A percentile compares a stretch with the other conserved stretches of the same genome.
These are phyloP conservation scores for Sphaerulina vaccinii DNA, from an alignment of 2,329 filamentous ascomycete species.

Conservation along the genomic window DNA sequence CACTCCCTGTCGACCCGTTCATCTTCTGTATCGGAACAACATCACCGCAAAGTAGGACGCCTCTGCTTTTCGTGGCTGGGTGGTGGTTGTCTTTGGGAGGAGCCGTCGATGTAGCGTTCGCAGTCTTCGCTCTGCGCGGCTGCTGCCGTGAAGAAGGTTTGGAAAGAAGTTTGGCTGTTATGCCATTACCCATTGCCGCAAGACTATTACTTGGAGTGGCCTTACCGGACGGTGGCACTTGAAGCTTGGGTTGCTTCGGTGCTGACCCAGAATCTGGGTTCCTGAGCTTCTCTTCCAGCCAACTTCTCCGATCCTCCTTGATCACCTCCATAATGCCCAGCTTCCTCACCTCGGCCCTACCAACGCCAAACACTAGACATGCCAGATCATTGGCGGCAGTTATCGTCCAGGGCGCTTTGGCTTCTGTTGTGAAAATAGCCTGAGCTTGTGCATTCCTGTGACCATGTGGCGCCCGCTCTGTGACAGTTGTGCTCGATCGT, in stretches of 20 bases:
- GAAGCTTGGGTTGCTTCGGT: constrained; percentile 24
- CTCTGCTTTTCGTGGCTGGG: constrained; percentile 72
- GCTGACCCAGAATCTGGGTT: constrained; percentile 53
- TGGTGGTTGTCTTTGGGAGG: constrained; percentile 46
- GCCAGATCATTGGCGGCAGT: constrained; percentile 94
- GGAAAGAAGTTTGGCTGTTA: constrained; percentile 83
- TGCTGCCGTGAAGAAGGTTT: constrained; percentile 67
- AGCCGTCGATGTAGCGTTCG: constrained; percentile 57
- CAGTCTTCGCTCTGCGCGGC: constrained; percentile 62
- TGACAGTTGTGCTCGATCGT: constrained; percentile 36
- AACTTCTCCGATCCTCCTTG: constrained; percentile 80
- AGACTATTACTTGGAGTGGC: constrained; percentile 41
- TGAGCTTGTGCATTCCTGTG: constrained; percentile 93
- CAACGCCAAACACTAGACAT: constrained; percentile 97
- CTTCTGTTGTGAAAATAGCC: constrained; percentile 96
- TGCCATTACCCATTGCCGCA: constrained; percentile 71
- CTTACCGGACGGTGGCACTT: constrained; percentile 34
- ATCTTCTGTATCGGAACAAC: constrained; percentile 98
- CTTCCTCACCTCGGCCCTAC: constrained; percentile 89
- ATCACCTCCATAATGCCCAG: constrained; percentile 95
- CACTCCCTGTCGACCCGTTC: constrained; percentile 86
- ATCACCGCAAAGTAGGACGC: constrained; percentile 90
- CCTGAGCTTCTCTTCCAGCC: constrained; percentile 82
- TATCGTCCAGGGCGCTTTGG: constrained; percentile 89
- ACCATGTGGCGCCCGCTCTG: constrained; percentile 61